A percentile compares a stretch with the other conserved stretches of the same genome.
Evolutionary conservation across 2,329 filamentous ascomycete genomes (phyloP).

Genomic region (Paecilomyces dactylethromorphus): DNA sequence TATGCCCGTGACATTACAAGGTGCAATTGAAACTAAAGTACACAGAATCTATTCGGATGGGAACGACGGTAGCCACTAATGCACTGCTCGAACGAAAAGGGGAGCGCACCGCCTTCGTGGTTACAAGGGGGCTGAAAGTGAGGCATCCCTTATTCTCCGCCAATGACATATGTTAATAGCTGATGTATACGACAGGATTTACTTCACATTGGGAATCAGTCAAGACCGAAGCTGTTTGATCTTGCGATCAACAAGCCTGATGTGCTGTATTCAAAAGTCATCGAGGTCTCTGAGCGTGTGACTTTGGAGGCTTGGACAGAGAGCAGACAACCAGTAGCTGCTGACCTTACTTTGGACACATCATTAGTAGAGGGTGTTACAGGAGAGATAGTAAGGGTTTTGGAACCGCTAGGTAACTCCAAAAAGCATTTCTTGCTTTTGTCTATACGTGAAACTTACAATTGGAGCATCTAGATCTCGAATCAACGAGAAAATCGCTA

Average conservation of each 20-base stretch:
- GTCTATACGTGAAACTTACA: slow-evolving; percentile 67
- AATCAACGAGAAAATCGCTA: slow-evolving; percentile 53
- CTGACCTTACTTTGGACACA: slow-evolving; percentile 54
- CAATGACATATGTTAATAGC: neutral
- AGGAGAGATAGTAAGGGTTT: slow-evolving; percentile 1
- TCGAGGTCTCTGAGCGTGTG: slow-evolving; percentile 85
- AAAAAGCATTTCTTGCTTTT: neutral
- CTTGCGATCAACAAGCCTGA: slow-evolving; percentile 81
- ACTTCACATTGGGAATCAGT: slow-evolving; percentile 84
- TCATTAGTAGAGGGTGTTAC: neutral
- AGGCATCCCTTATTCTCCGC: neutral
- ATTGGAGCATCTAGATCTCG: slow-evolving; percentile 58
- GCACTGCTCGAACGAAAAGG: slow-evolving; percentile 85
- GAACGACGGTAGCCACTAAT: slow-evolving; percentile 90
- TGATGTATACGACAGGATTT: slow-evolving; percentile 50
- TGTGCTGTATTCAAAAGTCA: slow-evolving; percentile 73
- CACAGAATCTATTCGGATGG: slow-evolving; percentile 92
- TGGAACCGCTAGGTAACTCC: neutral
- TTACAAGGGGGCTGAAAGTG: slow-evolving; percentile 72
- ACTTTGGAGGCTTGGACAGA: slow-evolving; percentile 90
- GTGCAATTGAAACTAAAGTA: slow-evolving; percentile 70
- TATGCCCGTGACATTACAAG: slow-evolving; percentile 67
- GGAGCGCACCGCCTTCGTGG: slow-evolving; percentile 78
- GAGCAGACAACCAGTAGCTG: slow-evolving; percentile 48
- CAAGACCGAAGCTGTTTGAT: slow-evolving; percentile 83